These are phyloP conservation scores for Pseudogymnoascus pannorum DNA, from an alignment of 2,329 filamentous ascomycete species.

Conservation along the genomic window DNA sequence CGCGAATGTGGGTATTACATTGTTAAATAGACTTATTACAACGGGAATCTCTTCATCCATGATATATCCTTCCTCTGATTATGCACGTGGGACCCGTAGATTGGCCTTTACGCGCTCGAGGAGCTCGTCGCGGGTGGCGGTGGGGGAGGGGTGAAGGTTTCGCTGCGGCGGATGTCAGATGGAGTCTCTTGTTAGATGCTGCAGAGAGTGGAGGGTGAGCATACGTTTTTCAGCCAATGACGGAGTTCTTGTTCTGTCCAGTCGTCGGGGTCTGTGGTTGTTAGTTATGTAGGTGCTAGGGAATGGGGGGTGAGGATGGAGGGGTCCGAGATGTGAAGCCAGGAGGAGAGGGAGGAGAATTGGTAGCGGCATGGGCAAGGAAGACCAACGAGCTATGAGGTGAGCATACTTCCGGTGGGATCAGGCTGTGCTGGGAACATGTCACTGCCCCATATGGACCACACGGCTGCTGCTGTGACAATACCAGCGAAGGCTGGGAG, in stretches of 20 bases:
- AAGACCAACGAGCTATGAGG: slow-evolving; percentile 11
- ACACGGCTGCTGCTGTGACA: slow-evolving; percentile 72
- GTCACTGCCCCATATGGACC: slow-evolving; percentile 78
- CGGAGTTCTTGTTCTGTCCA: slow-evolving; percentile 79
- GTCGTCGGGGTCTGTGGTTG: slow-evolving; percentile 46
- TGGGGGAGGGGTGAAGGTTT: slow-evolving; percentile 51
- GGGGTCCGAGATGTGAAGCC: neutral
- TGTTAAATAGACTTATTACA: slow-evolving; percentile 1
- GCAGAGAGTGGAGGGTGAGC: slow-evolving; percentile 31
- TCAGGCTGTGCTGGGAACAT: slow-evolving; percentile 71
- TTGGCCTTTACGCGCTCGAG: slow-evolving; percentile 64
- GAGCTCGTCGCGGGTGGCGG: slow-evolving; percentile 55
- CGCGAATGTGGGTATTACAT: neutral
- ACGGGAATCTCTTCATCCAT: neutral
- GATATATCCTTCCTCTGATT: neutral
- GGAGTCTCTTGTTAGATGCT: too few species aligned
- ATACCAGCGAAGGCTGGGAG: slow-evolving; percentile 68
- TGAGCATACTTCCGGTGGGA: slow-evolving; percentile 63
- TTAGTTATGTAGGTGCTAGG: neutral
- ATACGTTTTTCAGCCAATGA: slow-evolving; percentile 73
- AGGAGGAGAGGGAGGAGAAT: neutral
- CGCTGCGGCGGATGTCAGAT: slow-evolving; percentile 43
- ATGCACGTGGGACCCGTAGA: slow-evolving; percentile 39
- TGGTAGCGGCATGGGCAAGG: neutral
- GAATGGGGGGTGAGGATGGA: neutral